These are phyloP conservation scores for Suillus decipiens DNA, from an alignment of 768 basidiomycete species.

Conservation along the genomic window DNA sequence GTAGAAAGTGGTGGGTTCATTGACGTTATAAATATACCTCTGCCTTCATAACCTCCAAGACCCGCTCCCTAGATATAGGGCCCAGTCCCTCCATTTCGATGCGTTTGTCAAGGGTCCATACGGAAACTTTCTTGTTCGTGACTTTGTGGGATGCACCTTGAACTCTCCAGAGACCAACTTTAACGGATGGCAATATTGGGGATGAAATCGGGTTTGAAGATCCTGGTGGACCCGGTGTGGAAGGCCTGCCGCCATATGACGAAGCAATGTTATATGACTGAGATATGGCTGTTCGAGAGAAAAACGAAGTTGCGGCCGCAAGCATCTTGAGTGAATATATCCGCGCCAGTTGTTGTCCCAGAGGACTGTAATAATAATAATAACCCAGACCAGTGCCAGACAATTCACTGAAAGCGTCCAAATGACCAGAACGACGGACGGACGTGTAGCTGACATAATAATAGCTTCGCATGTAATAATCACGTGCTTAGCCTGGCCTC, in stretches of 20 bases:
- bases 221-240: slow-evolving; percentile 37
- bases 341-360: not conserved
- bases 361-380: not conserved
- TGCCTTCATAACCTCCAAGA: slow-evolving; percentile 82
- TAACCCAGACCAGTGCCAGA: not conserved
- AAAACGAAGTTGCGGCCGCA: slow-evolving; percentile 83
- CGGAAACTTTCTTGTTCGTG: slow-evolving; percentile 85
- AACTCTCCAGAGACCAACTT: slow-evolving; percentile 88
- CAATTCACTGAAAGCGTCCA: not conserved
- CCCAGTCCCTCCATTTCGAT: slow-evolving; percentile 73
- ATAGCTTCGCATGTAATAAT: not conserved
- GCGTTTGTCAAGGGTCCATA: slow-evolving; percentile 92
- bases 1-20: not conserved
- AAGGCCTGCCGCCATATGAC: slow-evolving; percentile 37
- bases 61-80: slow-evolving; percentile 65
- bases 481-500: not conserved
- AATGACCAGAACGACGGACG: not conserved
- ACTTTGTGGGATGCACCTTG: slow-evolving; percentile 86
- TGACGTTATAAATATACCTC: slow-evolving; percentile 58
- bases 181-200: slow-evolving; percentile 53
- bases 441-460: slow-evolving; percentile 17
- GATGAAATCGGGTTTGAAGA: slow-evolving; percentile 40
- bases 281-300: slow-evolving; percentile 76
- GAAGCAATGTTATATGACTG: slow-evolving; percentile 74
- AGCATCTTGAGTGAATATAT: slow-evolving; percentile 51